phyloP scores from a whole-genome alignment of 352 stramenopile genomes.

The Elongisporangium prolatum region DNA sequence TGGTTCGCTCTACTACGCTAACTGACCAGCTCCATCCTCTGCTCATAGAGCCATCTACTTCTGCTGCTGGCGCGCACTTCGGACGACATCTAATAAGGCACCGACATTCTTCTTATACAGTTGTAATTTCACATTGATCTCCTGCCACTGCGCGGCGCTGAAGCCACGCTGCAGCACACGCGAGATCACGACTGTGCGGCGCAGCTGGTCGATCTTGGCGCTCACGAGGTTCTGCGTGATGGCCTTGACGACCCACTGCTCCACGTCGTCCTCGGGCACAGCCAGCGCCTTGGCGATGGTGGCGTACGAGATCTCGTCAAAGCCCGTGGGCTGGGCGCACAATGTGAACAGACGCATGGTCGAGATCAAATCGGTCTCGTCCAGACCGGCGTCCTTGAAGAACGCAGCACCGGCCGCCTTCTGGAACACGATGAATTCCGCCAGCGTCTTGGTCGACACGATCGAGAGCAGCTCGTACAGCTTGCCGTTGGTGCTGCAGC shows the following conservation, averaged over 20 bases:
- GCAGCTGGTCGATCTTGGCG: constrained; percentile 95
- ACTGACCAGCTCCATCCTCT: background rate
- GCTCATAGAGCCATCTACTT: constrained; percentile 31
- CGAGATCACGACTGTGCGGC: constrained; percentile 86
- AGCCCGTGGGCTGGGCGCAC: constrained; percentile 86
- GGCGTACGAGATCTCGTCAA: constrained; percentile 90
- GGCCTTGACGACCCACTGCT: constrained; percentile 93
- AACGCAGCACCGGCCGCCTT: constrained; percentile 56
- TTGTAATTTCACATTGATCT: constrained; percentile 85
- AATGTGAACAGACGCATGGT: constrained; percentile 93
- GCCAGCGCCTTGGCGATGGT: constrained; percentile 81
- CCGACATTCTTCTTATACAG: constrained; percentile 93
- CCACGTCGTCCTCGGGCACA: constrained; percentile 83
- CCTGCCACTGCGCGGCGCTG: constrained; percentile 86
- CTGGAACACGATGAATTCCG: constrained; percentile 85
- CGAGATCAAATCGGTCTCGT: constrained; percentile 54
- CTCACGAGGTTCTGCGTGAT: constrained; percentile 89
- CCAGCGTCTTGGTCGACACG: constrained; percentile 89
- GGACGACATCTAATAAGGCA: constrained; percentile 83
- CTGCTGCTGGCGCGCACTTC: constrained; percentile 62
- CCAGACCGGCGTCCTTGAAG: constrained; percentile 53
- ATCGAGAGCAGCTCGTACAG: constrained; percentile 89
- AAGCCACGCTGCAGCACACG: constrained; percentile 78
- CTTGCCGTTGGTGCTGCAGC: constrained; percentile 30
- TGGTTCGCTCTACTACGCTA: background rate